phyloP scores from a whole-genome alignment of 768 basidiomycete species.

The Leccinum broughii region DNA sequence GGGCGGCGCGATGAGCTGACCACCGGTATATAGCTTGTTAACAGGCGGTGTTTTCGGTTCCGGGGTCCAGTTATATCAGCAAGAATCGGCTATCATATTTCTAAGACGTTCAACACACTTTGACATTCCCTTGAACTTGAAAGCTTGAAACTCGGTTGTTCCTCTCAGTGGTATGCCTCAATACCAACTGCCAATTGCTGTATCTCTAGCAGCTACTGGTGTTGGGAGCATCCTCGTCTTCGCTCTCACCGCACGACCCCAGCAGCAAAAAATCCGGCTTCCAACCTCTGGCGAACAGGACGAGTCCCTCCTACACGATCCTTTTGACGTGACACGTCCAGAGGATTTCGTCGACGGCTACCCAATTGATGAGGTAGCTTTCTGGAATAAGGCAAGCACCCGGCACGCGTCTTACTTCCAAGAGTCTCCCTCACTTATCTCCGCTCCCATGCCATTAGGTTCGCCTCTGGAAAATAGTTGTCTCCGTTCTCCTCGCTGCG shows the following conservation, averaged over 20 bases:
- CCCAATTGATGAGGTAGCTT: constrained; percentile 58
- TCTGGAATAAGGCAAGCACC: constrained; percentile 55
- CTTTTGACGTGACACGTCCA: constrained; percentile 71
- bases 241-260: constrained; percentile 37
- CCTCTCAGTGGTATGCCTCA: constrained; percentile 46
- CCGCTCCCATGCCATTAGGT: constrained; percentile 41
- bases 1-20: background rate
- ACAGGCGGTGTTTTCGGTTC: constrained; percentile 5
- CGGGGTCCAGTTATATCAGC: constrained; percentile 9
- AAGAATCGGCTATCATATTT: background rate
- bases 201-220: constrained; percentile 44
- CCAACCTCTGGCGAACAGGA: constrained; percentile 32
- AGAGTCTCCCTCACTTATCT: constrained; percentile 1
- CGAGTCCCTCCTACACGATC: constrained; percentile 42
- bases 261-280: constrained; percentile 54
- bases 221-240: constrained; percentile 46
- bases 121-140: background rate
- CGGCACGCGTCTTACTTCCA: background rate
- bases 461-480: constrained; percentile 55
- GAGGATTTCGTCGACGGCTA: constrained; percentile 70
- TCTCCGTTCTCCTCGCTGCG: constrained; percentile 45
- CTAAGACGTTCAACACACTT: background rate
- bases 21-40: background rate
- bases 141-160: background rate
- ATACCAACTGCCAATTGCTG: constrained; percentile 58